Percentiles rank a stretch among this genome's conserved stretches.
These are phyloP conservation scores for Nicotiana sylvestris DNA, from an alignment of 257 asterid species.

Conservation along the genomic window DNA sequence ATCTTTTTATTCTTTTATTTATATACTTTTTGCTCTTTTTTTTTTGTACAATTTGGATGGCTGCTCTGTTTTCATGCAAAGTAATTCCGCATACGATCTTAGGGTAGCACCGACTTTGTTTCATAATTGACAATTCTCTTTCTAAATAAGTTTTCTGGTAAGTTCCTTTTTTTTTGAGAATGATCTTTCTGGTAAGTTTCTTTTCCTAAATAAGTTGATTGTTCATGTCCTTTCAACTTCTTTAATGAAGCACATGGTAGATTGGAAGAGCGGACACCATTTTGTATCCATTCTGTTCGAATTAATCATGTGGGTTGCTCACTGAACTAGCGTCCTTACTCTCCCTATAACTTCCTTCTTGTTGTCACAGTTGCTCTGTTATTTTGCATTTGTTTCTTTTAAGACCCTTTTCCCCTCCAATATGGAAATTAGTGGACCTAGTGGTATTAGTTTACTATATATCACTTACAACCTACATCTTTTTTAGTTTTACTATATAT, in stretches of 20 bases:
- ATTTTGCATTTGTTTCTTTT: not conserved
- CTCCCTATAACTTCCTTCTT: not conserved
- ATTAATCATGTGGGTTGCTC: not conserved
- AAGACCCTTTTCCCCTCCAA: not conserved
- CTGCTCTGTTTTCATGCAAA: not conserved
- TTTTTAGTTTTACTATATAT: not conserved
- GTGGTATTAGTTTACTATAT: not conserved
- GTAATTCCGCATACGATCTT: not conserved
- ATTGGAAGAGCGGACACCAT: not conserved
- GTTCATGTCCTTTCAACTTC: not conserved
- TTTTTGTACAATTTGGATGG: not conserved
- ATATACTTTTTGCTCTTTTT: not conserved
- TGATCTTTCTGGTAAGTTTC: not conserved
- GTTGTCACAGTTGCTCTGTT: not conserved
- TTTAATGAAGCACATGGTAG: not conserved
- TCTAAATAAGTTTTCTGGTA: not conserved
- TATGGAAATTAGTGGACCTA: not conserved
- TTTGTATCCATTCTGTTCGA: not conserved
- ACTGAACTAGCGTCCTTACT: not conserved
- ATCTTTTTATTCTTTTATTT: not conserved
- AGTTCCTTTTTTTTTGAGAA: not conserved
- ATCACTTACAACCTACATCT: not conserved
- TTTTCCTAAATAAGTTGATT: not conserved
- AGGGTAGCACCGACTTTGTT: not conserved
- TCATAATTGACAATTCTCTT: not conserved